These are phyloP conservation scores for Ascochyta lentis DNA, from an alignment of 2,329 filamentous ascomycete genomes.

Conservation along the genomic window DNA sequence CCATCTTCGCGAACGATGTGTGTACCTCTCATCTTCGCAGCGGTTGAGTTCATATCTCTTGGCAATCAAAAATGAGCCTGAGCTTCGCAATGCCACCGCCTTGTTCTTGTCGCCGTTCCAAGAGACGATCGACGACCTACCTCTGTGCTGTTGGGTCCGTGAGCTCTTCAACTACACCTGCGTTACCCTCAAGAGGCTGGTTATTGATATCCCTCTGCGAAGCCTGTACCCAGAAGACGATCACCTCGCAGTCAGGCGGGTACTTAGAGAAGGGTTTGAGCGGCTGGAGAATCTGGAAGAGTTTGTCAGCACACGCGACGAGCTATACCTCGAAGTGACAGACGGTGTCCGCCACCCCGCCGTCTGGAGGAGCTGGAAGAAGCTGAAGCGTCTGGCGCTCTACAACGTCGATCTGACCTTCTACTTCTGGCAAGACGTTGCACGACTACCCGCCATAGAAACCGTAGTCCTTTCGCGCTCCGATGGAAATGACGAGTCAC, in stretches of 20 bases:
- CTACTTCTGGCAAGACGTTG: slow-evolving; percentile 39
- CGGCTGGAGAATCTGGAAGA: slow-evolving; percentile 55
- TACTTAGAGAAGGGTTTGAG: slow-evolving; percentile 56
- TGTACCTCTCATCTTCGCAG: slow-evolving; percentile 52
- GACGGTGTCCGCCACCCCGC: slow-evolving; percentile 31
- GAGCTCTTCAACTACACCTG: slow-evolving; percentile 54
- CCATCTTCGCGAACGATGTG: slow-evolving; percentile 55
- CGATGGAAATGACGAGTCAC: slow-evolving; percentile 23
- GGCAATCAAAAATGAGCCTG: slow-evolving; percentile 21
- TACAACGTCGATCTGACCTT: slow-evolving; percentile 52
- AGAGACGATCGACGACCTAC: slow-evolving; percentile 53
- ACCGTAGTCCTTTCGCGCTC: slow-evolving; percentile 55
- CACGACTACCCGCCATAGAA: slow-evolving; percentile 48
- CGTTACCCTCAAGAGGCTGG: slow-evolving; percentile 53
- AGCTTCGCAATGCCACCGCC: slow-evolving; percentile 44
- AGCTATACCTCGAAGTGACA: slow-evolving; percentile 50
- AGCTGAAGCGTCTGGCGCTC: slow-evolving; percentile 53
- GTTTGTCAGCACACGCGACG: slow-evolving; percentile 57
- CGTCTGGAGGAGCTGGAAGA: slow-evolving; percentile 56
- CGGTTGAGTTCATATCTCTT: slow-evolving; percentile 37
- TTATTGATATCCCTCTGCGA: slow-evolving; percentile 58
- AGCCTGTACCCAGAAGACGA: slow-evolving; percentile 54
- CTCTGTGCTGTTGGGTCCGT: slow-evolving; percentile 51
- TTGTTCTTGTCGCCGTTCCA: slow-evolving; percentile 46
- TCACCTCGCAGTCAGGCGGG: slow-evolving; percentile 45